Conservation (phyloP, 129 eudicot species). For the Flaveria brownii region DNA sequence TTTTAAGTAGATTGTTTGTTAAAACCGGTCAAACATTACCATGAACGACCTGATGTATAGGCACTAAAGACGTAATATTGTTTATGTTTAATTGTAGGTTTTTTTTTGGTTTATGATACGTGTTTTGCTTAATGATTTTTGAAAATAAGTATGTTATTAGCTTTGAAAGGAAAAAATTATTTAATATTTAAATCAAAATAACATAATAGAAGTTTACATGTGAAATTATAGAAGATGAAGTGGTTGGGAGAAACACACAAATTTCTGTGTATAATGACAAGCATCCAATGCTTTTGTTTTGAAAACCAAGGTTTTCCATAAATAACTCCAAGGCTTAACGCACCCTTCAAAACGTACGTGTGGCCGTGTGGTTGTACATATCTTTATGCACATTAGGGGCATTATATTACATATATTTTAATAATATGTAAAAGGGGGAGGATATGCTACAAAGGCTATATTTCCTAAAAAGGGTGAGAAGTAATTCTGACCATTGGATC, state of each 20-base stretch:
- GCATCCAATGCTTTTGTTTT: constrained; percentile 42
- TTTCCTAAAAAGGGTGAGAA: no score
- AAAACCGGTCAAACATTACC: no score
- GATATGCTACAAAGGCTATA: no score
- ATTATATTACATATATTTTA: not conserved
- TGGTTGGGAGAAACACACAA: constrained; percentile 20
- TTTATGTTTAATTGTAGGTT: no score
- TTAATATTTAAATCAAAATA: not conserved
- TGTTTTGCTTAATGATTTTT: no score
- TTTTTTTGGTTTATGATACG: no score
- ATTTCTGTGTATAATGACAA: constrained; percentile 22
- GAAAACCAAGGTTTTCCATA: constrained; percentile 29
- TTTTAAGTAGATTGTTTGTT: no score
- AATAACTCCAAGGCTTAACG: constrained; percentile 33
- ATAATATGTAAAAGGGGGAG: no score
- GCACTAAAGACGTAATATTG: no score
- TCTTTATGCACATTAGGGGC: not conserved
- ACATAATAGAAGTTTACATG: not conserved
- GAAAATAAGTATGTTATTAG: not conserved
- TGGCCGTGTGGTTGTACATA: constrained; percentile 12
- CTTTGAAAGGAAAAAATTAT: not conserved
- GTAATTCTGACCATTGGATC: no score
- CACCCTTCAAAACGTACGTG: constrained; percentile 22
- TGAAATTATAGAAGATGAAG: constrained; percentile 2
- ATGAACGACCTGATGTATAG: no score